Percentiles rank a stretch among this genome's conserved stretches.
Conservation (phyloP, 805 yeast species). For the Jamesozyma gamospora region DNA sequence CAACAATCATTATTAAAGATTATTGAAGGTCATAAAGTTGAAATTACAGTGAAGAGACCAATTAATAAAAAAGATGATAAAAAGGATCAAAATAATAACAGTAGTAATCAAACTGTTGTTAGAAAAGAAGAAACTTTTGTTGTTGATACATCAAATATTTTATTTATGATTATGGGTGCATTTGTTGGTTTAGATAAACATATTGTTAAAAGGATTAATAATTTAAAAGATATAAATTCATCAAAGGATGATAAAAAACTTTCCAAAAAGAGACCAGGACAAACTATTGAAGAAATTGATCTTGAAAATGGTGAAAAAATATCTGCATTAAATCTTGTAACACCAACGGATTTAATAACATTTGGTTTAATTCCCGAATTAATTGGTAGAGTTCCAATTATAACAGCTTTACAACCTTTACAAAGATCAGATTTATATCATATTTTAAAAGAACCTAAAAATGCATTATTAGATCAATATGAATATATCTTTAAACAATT, state of each 20-base stretch:
- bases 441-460: constrained; percentile 46
- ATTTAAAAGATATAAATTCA: constrained; percentile 15
- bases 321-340: constrained; percentile 36
- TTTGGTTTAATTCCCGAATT: constrained; percentile 53
- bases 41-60: constrained; percentile 38
- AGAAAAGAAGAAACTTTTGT: constrained; percentile 36
- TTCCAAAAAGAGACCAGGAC: constrained; percentile 13
- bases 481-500: constrained; percentile 43
- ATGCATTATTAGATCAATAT: constrained; percentile 45
- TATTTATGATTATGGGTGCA: constrained; percentile 53
- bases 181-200: constrained; percentile 49
- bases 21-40: constrained; percentile 47
- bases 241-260: constrained; percentile 3
- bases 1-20: constrained; percentile 50
- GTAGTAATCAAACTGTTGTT: constrained; percentile 26
- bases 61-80: constrained; percentile 20
- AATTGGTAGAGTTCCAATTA: constrained; percentile 48
- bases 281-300: constrained; percentile 29
- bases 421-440: constrained; percentile 36
- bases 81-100: constrained; percentile 15
- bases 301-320: constrained; percentile 31
- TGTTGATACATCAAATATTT: constrained; percentile 45
- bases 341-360: constrained; percentile 41
- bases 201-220: constrained; percentile 32
- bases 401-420: constrained; percentile 40